A percentile compares a stretch with the other conserved stretches of the same genome.
Evolutionary conservation across 108 stramenopile genomes (phyloP).

Genomic region (Nitzschia putrida): DNA sequence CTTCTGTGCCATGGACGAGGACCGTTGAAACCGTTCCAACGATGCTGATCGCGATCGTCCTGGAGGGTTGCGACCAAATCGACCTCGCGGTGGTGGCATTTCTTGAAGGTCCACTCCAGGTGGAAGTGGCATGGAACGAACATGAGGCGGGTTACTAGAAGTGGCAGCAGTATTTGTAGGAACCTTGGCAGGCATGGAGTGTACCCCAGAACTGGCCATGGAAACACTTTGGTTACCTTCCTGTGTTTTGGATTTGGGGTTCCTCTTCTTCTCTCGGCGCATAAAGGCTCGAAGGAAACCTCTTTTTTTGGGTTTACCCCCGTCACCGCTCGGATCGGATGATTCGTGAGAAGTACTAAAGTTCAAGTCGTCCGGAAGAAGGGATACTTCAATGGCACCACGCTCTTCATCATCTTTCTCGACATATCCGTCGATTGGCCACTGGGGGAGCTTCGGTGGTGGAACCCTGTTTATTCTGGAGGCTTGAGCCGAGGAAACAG

Average conservation of each 20-base stretch:
- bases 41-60: conserved; percentile 22
- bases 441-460: background rate
- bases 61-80: background rate
- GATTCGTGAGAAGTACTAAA: background rate
- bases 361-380: background rate
- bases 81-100: conserved; percentile 11
- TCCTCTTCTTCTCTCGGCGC: conserved; percentile 30
- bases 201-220: conserved; percentile 19
- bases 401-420: conserved; percentile 1
- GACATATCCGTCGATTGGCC: background rate
- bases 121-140: background rate
- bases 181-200: background rate
- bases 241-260: conserved; percentile 2
- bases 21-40: conserved; percentile 30
- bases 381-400: conserved; percentile 20
- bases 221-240: conserved; percentile 15
- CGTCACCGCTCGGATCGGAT: background rate
- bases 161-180: background rate
- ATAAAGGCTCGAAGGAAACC: conserved; percentile 36
- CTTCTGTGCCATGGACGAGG: conserved; percentile 39
- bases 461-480: background rate
- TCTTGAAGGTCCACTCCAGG: background rate
- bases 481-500: background rate
- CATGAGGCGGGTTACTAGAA: background rate
- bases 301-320: conserved; percentile 7